A percentile compares a stretch with the other conserved stretches of the same genome.
phyloP scores from a whole-genome alignment of 768 basidiomycete genomes.

The Agaricus blazei region DNA sequence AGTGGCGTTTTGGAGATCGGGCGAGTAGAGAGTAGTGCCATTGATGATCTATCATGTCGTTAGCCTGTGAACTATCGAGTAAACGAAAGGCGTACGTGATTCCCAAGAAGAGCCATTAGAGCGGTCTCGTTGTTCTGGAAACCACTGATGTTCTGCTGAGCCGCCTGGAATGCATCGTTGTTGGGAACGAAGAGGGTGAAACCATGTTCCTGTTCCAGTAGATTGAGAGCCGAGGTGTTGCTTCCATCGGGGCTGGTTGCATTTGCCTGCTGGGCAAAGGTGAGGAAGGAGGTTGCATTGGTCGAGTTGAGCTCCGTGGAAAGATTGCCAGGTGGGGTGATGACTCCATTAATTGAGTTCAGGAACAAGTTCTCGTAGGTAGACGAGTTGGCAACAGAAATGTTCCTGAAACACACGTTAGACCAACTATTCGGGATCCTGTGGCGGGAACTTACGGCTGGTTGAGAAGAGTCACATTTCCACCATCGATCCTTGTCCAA shows the following conservation, averaged over 20 bases:
- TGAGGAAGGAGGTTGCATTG: conserved; percentile 37
- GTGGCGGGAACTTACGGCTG: conserved; percentile 31
- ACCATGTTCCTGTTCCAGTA: conserved; percentile 38
- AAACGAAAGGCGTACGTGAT: conserved; percentile 45
- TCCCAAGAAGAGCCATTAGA: conserved; percentile 40
- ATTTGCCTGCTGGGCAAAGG: conserved; percentile 20
- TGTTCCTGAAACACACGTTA: conserved; percentile 14
- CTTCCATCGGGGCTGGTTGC: conserved; percentile 22
- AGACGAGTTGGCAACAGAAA: conserved; percentile 32
- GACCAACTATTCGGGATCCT: background rate
- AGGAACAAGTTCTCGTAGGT: conserved; percentile 37
- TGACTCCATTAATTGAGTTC: conserved; percentile 43
- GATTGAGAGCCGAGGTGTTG: conserved; percentile 29
- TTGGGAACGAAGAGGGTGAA: conserved; percentile 67
- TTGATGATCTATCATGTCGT: conserved; percentile 49
- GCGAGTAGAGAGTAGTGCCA: conserved; percentile 62
- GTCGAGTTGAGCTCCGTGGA: conserved; percentile 33
- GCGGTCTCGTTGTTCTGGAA: conserved; percentile 41
- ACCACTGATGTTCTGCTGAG: conserved; percentile 23
- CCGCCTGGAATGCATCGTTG: conserved; percentile 40
- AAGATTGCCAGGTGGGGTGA: conserved; percentile 48
- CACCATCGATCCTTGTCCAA: conserved; percentile 19
- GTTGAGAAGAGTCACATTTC: conserved; percentile 39
- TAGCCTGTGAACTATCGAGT: background rate
- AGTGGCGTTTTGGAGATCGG: conserved; percentile 27